Evolutionary conservation across 805 yeast genomes (phyloP), one percentile per base, ranked within the genome.

Genomic region (Barnettozyma wickerhamii): DNA sequence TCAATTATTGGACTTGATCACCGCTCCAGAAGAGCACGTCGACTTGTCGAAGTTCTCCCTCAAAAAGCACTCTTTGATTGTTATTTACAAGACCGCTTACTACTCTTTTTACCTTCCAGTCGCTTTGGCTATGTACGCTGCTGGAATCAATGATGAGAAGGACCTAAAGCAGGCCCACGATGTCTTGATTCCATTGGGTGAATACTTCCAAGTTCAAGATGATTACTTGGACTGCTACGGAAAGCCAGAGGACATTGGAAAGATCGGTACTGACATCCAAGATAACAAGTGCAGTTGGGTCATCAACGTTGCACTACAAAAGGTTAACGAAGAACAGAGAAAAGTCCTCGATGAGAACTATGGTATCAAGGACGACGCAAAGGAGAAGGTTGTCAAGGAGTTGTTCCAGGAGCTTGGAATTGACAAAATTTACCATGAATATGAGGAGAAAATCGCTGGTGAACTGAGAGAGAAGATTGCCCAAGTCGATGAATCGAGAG

Each of bases 231-330:
- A 93, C 66, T 87, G 96, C 65, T 93, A 87, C 60, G 99, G 99
- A 51, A 88, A 91, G 55, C 96, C 99, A 32, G 95, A 86, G 60
- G 88, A 91, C 58, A 93, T 90, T 59, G 99, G 99, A 49, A 93
- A 93, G 74, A 88, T 93, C 53, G 99, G 99, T 53, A 93, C 99
- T 45, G 99, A 93, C 64, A 93, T 93, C 60, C 85, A 85, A 69
- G 99, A 93, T 68, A 93, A 93, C 78, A 93, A 93, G 68, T 93
- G 99, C 67, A 85, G 96, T 33, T 93, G 99, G 99, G 81, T 93
- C 41, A 77, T 93, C 56, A 93, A 93, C 73, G 85, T 87, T 53
- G 99, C 99, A 7, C 76, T 93, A 55, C 75, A 82, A 62, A 68
- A 81, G 51, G 91, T 77, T 39, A 72, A 77, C 20, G 77, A 88